Evolutionary conservation across 1,139 yeast genomes (phyloP).

Genomic region (Suhomyces maxii): DNA sequence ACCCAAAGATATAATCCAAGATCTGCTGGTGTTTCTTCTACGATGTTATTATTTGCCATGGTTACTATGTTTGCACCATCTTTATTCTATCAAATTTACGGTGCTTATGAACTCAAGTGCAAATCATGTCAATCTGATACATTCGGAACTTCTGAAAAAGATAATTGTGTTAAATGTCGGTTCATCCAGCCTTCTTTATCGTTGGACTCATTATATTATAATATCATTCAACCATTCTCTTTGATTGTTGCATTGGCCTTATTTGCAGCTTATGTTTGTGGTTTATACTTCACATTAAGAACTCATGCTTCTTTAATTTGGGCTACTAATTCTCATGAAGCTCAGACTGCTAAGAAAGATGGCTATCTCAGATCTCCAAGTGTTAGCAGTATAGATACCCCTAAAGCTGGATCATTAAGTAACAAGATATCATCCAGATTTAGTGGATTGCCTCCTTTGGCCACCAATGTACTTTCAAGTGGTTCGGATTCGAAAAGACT

Average conservation of each 20-base stretch:
- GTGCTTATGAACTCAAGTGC: slow-evolving; percentile 80
- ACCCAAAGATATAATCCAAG: slow-evolving; percentile 95
- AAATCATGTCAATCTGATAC: slow-evolving; percentile 36
- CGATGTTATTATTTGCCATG: slow-evolving; percentile 89
- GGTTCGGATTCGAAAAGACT: slow-evolving; percentile 10
- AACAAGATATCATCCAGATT: slow-evolving; percentile 2
- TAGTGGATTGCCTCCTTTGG: slow-evolving; percentile 13
- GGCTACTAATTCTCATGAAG: slow-evolving; percentile 59
- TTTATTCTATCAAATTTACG: slow-evolving; percentile 84
- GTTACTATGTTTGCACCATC: slow-evolving; percentile 95
- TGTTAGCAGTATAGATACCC: slow-evolving; percentile 31
- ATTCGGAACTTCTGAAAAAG: slow-evolving; percentile 9
- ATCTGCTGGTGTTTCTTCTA: slow-evolving; percentile 95
- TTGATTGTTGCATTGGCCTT: slow-evolving; percentile 76
- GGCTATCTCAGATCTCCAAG: slow-evolving; percentile 33
- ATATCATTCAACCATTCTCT: slow-evolving; percentile 77
- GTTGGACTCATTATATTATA: slow-evolving; percentile 62
- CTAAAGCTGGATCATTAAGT: slow-evolving; percentile 1
- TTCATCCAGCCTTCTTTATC: slow-evolving; percentile 74
- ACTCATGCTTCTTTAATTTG: slow-evolving; percentile 97
- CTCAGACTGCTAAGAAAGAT: slow-evolving; percentile 23
- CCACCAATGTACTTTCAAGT: slow-evolving; percentile 2
- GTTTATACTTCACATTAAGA: slow-evolving; percentile 86
- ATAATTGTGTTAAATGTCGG: slow-evolving; percentile 70
- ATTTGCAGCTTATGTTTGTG: slow-evolving; percentile 85